Conservation (phyloP, 768 basidiomycete species). For the Hypholoma fasciculare region DNA sequence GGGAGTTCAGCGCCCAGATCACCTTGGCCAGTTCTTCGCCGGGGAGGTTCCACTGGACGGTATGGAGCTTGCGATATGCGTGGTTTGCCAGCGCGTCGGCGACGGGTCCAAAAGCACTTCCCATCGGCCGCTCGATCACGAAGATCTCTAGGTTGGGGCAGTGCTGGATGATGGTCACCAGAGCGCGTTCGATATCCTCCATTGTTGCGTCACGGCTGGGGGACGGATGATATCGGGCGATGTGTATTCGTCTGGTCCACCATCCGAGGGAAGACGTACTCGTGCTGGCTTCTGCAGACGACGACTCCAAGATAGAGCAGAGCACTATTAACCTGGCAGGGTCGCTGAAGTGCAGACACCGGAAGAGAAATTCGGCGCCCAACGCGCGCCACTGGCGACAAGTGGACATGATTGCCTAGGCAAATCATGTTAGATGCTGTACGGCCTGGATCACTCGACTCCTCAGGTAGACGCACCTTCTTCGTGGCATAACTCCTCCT, state of each 20-base stretch:
- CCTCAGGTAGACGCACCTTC: constrained; percentile 47
- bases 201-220: constrained; percentile 39
- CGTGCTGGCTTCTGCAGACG: constrained; percentile 33
- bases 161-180: constrained; percentile 59
- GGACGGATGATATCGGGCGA: constrained; percentile 48
- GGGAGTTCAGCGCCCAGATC: constrained; percentile 69
- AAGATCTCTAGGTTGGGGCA: constrained; percentile 78
- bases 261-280: constrained; percentile 56
- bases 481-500: constrained; percentile 63
- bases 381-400: constrained; percentile 64
- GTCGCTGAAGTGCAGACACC: constrained; percentile 66
- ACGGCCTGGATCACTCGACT: not conserved
- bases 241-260: constrained; percentile 75
- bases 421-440: not conserved
- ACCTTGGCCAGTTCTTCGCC: constrained; percentile 58
- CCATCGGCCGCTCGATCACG: constrained; percentile 66
- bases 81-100: constrained; percentile 60
- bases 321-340: constrained; percentile 55
- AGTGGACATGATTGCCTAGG: constrained; percentile 65
- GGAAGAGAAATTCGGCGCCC: constrained; percentile 67
- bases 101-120: constrained; percentile 58
- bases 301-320: constrained; percentile 49
- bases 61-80: constrained; percentile 52
- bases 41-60: constrained; percentile 61
- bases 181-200: constrained; percentile 50